Base-by-base conservation (phyloP, 768 basidiomycete species). In the Tulasnella sp. region DNA sequence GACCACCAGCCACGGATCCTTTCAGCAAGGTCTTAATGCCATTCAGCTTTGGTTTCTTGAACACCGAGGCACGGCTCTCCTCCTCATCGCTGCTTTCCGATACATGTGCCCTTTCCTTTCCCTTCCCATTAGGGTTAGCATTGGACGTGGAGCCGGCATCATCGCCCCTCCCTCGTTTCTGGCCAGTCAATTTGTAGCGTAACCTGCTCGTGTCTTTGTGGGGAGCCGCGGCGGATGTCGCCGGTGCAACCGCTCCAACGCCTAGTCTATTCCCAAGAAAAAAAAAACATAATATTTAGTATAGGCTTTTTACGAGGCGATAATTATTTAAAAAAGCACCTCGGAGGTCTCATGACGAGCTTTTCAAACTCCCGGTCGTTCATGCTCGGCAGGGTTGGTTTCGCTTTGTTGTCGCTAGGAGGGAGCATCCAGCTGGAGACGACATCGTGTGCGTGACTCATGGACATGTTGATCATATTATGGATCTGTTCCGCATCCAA, bases 391-490 rank as follows among this genome's bases (percentile, higher is more conserved):
- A 44, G 24, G 8, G 19, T 42, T 41, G 38, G 38, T 8, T 56
- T 43, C 9, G 45, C 38, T 4, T 24, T 43, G 41, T 29, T 45
- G 43, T 24, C 53, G 19, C 24, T 41, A 24, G 34, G 57, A 22
- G 57, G 57, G 31, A 31, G 29, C 25, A 59, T 24, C 57, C 57
- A 59, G 1, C 45, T 51, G 1, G 57, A 59, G 19, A 59, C 57
- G 3, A 48, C 10, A 41, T 59, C 57, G 46, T 49, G 49, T 11
- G 48, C 57, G 34, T 49, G n/a, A 25, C 46, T 49, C 10, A 59
- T 21, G 2, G 57, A 49, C 48, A 59, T 48, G 42, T 59, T 59
- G 57, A 59, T 50, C n/a, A 31, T 49, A 22, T 50, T 59, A 19
- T 59, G 57, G 21, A 59, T 49, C 17, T 31, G 24, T 15, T 59